Evolutionary conservation across 2,329 filamentous ascomycete genomes (phyloP), one percentile per base, ranked within the genome.

Genomic region (Cercospora beticola): DNA sequence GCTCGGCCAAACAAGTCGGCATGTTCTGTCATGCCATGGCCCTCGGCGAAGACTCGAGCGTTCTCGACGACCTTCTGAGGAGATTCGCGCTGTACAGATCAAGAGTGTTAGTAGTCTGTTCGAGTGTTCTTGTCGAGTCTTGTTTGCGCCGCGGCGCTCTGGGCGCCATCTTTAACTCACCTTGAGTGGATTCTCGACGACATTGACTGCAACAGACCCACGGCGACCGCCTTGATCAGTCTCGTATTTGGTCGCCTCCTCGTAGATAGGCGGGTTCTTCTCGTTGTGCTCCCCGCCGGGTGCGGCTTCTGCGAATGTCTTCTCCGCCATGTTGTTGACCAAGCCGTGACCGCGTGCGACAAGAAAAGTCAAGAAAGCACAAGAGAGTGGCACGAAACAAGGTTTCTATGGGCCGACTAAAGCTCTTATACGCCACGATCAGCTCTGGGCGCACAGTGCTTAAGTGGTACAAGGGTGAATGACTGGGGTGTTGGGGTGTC

Each of bases 151-250:
- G 31, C 30, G 62, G 62, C 52, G 40, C 56, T 57, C 30, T 43
- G 9, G 67, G 56, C 56, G 49, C 14, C 9, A 5, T 33, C 30
- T 59, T 28, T 23, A 28, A 58, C 78, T 76, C 70, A 83, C 82
- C 76, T 78, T 80, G 63, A 84, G 72, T 30, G 82, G 82, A 65
- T 84, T 84, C 73, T 82, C 75, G 67, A 84, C 80, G 62, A 85
- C 78, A 72, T 85, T 84, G 66, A 83, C 70, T 5, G 81, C 83
- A 18, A 82, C 76, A 2, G 82, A 83, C 14, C 74, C 70, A 60
- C 80, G 81, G 36, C 81, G 80, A 54, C 67, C 72, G 49, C 72
- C 64, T 8, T 68, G 30, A 10, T 18, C 52, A 8, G n/a, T 10
- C 12, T 54, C 26, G 33, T 43, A 56, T n/a, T 56, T 40, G 12